Evolutionary conservation across 352 stramenopile species (phyloP).

Genomic region (Globisporangium parvum): DNA sequence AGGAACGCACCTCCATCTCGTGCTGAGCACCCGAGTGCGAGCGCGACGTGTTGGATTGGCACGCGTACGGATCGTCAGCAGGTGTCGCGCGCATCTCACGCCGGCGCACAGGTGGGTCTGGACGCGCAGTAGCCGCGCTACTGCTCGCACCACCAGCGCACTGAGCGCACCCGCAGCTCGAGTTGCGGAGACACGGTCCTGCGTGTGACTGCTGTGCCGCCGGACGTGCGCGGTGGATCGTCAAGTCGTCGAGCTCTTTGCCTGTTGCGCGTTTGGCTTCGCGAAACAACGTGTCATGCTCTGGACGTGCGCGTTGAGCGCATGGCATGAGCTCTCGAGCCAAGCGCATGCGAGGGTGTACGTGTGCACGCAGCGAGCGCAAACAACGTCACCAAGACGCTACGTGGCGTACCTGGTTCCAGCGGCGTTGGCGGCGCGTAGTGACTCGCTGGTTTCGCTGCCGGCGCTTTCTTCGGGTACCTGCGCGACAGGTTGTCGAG

Average conservation of each 20-base stretch:
- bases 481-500: conserved; percentile 60
- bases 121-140: conserved; percentile 6
- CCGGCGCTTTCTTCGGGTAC: conserved; percentile 45
- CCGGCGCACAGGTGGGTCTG: conserved; percentile 25
- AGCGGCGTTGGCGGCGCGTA: conserved; percentile 20
- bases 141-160: conserved; percentile 28
- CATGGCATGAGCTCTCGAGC: too few species aligned
- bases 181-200: conserved; percentile 61
- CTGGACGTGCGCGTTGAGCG: conserved; percentile 19
- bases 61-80: conserved; percentile 21
- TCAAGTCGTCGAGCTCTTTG: conserved; percentile 56
- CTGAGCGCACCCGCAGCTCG: conserved; percentile 62
- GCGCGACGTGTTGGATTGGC: conserved; percentile 23
- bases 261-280: conserved; percentile 78
- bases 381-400: not conserved
- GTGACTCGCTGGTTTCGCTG: conserved; percentile 17
- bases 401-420: conserved; percentile 36
- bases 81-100: conserved; percentile 24
- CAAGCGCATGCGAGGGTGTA: not conserved
- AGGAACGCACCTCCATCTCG: conserved; percentile 44
- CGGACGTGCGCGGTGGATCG: conserved; percentile 26
- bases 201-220: conserved; percentile 14
- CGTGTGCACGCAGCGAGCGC: not conserved
- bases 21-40: conserved; percentile 19
- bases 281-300: conserved; percentile 75